A percentile compares a stretch with the other conserved stretches of the same genome.
Evolutionary conservation across 176 grass and related monocot species (phyloP).

Genomic region (Eremochloa ophiuroides): DNA sequence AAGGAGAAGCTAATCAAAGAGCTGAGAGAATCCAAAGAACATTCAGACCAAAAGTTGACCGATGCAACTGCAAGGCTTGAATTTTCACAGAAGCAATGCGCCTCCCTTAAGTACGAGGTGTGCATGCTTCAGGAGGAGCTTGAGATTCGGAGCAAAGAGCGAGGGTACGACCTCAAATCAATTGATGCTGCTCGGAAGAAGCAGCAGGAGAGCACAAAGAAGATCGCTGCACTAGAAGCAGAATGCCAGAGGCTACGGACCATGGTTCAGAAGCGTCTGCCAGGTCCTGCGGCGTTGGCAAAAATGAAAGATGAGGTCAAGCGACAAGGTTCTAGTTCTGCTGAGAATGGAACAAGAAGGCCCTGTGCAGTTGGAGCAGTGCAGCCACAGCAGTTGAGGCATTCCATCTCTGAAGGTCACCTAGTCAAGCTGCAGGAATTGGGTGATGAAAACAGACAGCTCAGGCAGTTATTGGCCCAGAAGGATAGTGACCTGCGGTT

Average conservation of each 20-base stretch:
- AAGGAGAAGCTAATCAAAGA: slow-evolving; percentile 60
- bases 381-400: neutral
- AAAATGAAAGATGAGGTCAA: slow-evolving; percentile 72
- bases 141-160: slow-evolving; percentile 59
- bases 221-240: slow-evolving; percentile 43
- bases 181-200: slow-evolving; percentile 56
- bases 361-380: slow-evolving; percentile 7
- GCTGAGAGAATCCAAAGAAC: slow-evolving; percentile 41
- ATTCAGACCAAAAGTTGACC: slow-evolving; percentile 32
- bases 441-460: slow-evolving; percentile 57
- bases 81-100: slow-evolving; percentile 43
- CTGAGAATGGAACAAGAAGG: slow-evolving; percentile 29
- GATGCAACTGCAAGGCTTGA: slow-evolving; percentile 46
- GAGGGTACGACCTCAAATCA: slow-evolving; percentile 45
- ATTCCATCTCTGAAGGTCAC: slow-evolving; percentile 11
- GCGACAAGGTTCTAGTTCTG: slow-evolving; percentile 6
- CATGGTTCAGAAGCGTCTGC: slow-evolving; percentile 62
- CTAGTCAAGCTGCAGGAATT: slow-evolving; percentile 43
- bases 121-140: slow-evolving; percentile 66
- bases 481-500: slow-evolving; percentile 41
- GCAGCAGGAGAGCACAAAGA: slow-evolving; percentile 49
- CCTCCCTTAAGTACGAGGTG: slow-evolving; percentile 62
- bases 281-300: slow-evolving; percentile 55
- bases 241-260: slow-evolving; percentile 66
- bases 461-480: slow-evolving; percentile 50